A percentile compares a stretch with the other conserved stretches of the same genome.
phyloP scores from a whole-genome alignment of 192 early-diverging fungal genomes.

The Lobulomyces angularis region DNA sequence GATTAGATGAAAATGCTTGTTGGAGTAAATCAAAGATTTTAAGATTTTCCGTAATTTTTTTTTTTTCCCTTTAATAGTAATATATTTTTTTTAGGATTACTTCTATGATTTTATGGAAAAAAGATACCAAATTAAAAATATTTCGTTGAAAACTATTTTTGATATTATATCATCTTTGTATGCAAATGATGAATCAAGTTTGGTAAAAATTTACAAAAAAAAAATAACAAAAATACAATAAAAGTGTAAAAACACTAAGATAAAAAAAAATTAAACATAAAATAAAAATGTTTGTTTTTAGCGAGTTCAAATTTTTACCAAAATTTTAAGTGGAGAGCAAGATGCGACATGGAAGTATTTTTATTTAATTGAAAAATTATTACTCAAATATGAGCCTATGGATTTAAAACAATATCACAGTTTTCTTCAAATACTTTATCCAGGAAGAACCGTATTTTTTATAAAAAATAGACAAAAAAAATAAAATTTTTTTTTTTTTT shows the following conservation, averaged over 20 bases:
- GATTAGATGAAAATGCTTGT: background rate
- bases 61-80: too few relatives aligned
- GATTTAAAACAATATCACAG: slow-evolving; percentile 17
- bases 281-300: background rate
- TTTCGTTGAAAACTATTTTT: slow-evolving; percentile 29
- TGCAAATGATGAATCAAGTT: background rate
- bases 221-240: background rate
- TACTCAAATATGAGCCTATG: slow-evolving; percentile 14
- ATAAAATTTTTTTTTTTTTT: too few relatives aligned
- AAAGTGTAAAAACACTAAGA: background rate
- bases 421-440: slow-evolving; percentile 26
- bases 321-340: slow-evolving; percentile 23
- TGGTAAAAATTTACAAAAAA: slow-evolving; percentile 1
- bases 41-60: too few relatives aligned
- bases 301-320: slow-evolving; percentile 1
- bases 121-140: slow-evolving; percentile 26
- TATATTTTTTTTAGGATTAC: slow-evolving; percentile 17
- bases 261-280: too few relatives aligned
- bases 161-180: slow-evolving; percentile 31
- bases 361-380: slow-evolving; percentile 17
- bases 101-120: slow-evolving; percentile 30
- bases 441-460: slow-evolving; percentile 21
- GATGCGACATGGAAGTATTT: slow-evolving; percentile 41
- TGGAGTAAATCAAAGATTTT: background rate
- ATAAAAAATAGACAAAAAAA: too few relatives aligned